phyloP scores from a whole-genome alignment of 345 rosid genomes.

The Toxicodendron radicans region DNA sequence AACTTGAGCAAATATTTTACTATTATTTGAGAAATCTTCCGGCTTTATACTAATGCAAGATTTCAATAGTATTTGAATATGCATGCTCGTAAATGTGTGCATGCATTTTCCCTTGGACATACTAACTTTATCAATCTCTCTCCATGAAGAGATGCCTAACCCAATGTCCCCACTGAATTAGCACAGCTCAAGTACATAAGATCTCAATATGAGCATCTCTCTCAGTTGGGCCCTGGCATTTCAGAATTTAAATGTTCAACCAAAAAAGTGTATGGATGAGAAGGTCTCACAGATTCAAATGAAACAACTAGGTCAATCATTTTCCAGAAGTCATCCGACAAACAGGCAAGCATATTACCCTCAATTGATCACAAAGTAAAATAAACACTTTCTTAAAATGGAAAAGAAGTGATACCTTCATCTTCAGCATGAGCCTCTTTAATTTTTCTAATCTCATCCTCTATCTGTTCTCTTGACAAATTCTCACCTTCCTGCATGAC shows the following conservation, averaged over 20 bases:
- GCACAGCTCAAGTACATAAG: not conserved
- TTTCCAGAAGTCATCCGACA: not conserved
- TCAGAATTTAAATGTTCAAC: not conserved
- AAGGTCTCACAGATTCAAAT: not conserved
- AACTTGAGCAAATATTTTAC: slow-evolving; percentile 1
- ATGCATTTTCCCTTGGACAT: not conserved
- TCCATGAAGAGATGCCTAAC: not conserved
- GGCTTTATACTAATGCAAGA: not conserved
- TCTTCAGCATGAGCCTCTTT: slow-evolving; percentile 91
- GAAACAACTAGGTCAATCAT: not conserved
- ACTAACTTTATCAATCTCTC: not conserved
- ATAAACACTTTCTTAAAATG: not conserved
- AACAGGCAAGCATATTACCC: not conserved
- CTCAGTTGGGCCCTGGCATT: not conserved
- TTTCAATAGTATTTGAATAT: not conserved
- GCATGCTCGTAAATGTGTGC: not conserved
- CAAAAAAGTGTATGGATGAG: not conserved
- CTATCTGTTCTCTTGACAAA: slow-evolving; percentile 78
- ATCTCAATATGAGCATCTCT: not conserved
- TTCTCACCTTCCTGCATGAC: slow-evolving; percentile 73
- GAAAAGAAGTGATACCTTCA: slow-evolving; percentile 56
- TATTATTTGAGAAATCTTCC: not conserved
- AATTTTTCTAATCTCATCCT: slow-evolving; percentile 71
- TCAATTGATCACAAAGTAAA: not conserved
- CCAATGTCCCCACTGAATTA: not conserved